Percentiles rank a stretch among this genome's conserved stretches.
Evolutionary conservation across 2,329 filamentous ascomycete genomes (phyloP).

Genomic region (Alternaria arborescens): DNA sequence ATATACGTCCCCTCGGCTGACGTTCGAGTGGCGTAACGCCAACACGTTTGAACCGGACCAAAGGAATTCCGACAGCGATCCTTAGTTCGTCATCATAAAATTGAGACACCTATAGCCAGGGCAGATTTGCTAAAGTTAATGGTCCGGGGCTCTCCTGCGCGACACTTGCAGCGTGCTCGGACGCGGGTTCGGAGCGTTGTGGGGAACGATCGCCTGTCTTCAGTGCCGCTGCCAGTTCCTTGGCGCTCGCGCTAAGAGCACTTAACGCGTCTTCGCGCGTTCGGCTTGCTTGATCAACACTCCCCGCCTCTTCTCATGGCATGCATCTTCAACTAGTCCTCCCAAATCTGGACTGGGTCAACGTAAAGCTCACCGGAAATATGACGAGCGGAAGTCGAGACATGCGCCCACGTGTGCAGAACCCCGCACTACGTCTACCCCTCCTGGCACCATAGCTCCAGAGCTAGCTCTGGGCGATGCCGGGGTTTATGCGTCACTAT

Average conservation of each 20-base stretch:
- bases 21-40: no score
- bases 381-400: conserved; percentile 26
- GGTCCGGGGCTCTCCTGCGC: neutral
- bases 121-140: neutral
- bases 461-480: conserved; percentile 18
- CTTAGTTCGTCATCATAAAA: neutral
- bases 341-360: conserved; percentile 4
- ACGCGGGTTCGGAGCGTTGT: neutral
- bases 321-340: conserved; percentile 17
- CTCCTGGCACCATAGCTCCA: conserved; percentile 40
- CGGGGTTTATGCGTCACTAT: conserved; percentile 18
- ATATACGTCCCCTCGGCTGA: no score
- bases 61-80: neutral
- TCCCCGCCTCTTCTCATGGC: conserved; percentile 7
- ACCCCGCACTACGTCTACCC: conserved; percentile 41
- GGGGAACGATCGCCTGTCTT: conserved; percentile 3
- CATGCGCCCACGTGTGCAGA: conserved; percentile 34
- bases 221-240: neutral
- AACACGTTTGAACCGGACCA: neutral
- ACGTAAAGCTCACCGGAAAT: conserved; percentile 12
- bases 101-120: neutral
- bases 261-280: neutral
- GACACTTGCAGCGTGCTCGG: neutral
- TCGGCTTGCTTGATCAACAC: conserved; percentile 5
- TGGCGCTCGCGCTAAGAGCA: neutral